Evolutionary conservation across 768 basidiomycete genomes (phyloP), one percentile per base, ranked within the genome.

Genomic region (Leccinum rimulosum): DNA sequence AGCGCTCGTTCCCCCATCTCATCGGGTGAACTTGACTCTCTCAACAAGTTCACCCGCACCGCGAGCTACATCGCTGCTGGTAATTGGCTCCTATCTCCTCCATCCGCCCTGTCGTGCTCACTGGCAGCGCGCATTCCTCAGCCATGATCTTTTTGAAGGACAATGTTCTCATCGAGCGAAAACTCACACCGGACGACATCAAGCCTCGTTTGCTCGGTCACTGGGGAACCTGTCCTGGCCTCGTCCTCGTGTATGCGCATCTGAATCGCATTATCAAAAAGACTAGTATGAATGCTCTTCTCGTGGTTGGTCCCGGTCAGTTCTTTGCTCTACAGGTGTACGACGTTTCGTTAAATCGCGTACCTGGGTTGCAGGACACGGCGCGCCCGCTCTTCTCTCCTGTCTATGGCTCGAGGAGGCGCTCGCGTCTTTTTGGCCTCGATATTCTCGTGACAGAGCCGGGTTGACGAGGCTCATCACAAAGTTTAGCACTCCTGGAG

Each of bases 391-490:
- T 27, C 82, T 95, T 28, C 82, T 97, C n/a, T 82, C 93, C 10
- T 87, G 85, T 64, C 82, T 95, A 7, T 95, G 89, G 87, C 77
- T 95, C 60, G 94, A 97, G 73, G 86, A 88, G 57, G 85, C 91
- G 2, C 77, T 89, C 19, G 73, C 79, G 15, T 69, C 64, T 3
- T 89, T 88, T 69, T 76, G 81, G 63, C 84, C 85, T 2, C 74
- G 79, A 55, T 84, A 86, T 62, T 75, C 83, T 15, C 84, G 82
- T 28, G 80, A 88, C 64, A 74, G 71, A 58, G 65, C 61, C 6
- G 91, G 91, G 6, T 78, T 91, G 38, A 75, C 84, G 50, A 83
- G 81, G 55, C 86, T 95, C 64, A 83, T 93, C 62, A 77, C 84
- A 5, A 77, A 79, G 22, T 96, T 95, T 77, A 91, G 88, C 50